Conservation (phyloP, 192 early-diverging fungal genomes). For the Physocladia obscura region DNA sequence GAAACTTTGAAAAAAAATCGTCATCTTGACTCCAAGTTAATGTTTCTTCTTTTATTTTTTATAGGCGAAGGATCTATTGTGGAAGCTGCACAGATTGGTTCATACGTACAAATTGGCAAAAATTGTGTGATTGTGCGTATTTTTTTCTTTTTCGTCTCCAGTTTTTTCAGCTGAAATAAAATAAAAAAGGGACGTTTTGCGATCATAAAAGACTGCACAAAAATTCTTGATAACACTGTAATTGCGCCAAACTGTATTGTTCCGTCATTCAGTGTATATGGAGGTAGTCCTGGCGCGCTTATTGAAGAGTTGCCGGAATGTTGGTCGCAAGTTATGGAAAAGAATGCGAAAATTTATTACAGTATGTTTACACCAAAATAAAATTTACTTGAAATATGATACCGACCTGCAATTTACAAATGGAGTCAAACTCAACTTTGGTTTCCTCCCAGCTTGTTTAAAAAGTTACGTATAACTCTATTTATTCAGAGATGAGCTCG, state of each 20-base stretch:
- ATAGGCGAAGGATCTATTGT: slow-evolving; percentile 75
- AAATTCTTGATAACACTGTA: slow-evolving; percentile 87
- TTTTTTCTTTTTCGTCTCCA: neutral
- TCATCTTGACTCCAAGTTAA: too few species aligned
- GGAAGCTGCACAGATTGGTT: slow-evolving; percentile 90
- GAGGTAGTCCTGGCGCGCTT: slow-evolving; percentile 75
- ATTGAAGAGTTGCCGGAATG: slow-evolving; percentile 87
- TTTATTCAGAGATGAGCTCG: too few species aligned
- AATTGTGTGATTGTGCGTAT: slow-evolving; percentile 88
- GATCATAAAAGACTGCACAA: slow-evolving; percentile 91
- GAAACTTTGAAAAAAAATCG: too few species aligned
- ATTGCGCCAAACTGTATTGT: slow-evolving; percentile 89
- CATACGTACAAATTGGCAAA: slow-evolving; percentile 84
- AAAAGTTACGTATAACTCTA: too few species aligned
- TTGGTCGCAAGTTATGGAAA: slow-evolving; percentile 76
- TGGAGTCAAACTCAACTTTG: too few species aligned
- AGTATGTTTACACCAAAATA: slow-evolving; percentile 20
- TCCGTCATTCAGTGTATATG: slow-evolving; percentile 88
- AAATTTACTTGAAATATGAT: too few species aligned
- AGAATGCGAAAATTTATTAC: slow-evolving; percentile 46
- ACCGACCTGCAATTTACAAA: too few species aligned
- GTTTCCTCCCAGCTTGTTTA: too few species aligned
- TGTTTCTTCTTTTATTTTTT: neutral
- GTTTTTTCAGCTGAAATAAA: neutral
- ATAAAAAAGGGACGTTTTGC: slow-evolving; percentile 77